phyloP scores from a whole-genome alignment of 2,329 filamentous ascomycete species.

The Exophiala calicioides region DNA sequence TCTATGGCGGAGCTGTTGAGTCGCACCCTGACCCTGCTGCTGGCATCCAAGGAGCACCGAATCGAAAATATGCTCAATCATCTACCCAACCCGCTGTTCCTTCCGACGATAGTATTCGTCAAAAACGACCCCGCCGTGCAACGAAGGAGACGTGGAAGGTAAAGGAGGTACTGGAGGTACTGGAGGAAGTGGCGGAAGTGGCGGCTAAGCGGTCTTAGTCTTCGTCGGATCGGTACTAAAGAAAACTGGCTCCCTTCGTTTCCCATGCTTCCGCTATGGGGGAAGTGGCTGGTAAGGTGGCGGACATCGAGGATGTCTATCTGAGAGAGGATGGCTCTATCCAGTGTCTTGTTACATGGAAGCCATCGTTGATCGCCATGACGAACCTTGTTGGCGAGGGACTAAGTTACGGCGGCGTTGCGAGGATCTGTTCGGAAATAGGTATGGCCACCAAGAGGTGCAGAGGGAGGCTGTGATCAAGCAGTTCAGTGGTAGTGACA shows the following conservation, averaged over 20 bases:
- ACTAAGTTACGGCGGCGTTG: conserved; percentile 2
- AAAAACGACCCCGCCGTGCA: conserved; percentile 11
- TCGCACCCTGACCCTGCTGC: conserved; percentile 1
- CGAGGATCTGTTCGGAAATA: conserved; percentile 5
- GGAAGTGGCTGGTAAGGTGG: not conserved
- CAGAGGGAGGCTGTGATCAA: too few relatives aligned
- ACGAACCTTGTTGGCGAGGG: conserved; percentile 1
- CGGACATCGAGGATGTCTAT: too few relatives aligned
- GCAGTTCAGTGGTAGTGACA: too few relatives aligned
- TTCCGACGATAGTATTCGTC: conserved; percentile 3
- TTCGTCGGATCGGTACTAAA: not conserved
- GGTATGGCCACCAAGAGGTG: conserved; percentile 5
- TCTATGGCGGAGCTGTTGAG: conserved; percentile 1
- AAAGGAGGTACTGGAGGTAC: conserved; percentile 2
- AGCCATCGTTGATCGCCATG: conserved; percentile 5
- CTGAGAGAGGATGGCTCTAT: conserved; percentile 11
- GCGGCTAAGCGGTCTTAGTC: not conserved
- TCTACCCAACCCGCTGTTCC: conserved; percentile 7
- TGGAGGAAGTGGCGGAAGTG: not conserved
- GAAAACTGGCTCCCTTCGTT: conserved; percentile 2
- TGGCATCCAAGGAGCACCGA: conserved; percentile 1
- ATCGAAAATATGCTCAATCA: conserved; percentile 12
- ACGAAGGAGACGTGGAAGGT: conserved; percentile 12
- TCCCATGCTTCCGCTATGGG: not conserved
- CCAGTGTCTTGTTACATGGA: conserved; percentile 8